Evolutionary conservation across 1,284 basidiomycete species (phyloP), one percentile per base, ranked within the genome.

Genomic region (Dichomitus squalens): DNA sequence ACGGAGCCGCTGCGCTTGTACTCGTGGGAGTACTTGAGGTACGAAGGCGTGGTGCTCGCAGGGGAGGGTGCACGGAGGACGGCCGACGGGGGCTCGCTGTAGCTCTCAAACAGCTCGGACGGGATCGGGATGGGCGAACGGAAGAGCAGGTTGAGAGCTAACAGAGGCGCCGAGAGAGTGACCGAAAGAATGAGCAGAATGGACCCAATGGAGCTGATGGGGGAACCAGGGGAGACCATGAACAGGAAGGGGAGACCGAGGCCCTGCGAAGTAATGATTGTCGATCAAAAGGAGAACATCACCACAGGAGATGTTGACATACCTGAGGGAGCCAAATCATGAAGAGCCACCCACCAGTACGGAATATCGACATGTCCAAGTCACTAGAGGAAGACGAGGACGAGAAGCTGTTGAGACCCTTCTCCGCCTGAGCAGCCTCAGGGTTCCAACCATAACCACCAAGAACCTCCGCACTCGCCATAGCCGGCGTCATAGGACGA

Each of bases 261-360:
- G 46, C 63, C 76, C 87, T 88, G 54, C 29, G 49, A 60, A 63
- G 53, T 40, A 7, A 50, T 59, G 16, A 57, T n/a, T n/a, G 58
- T 39, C 27, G 63, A 46, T 41, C 31, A 31, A 7, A 2, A 47
- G 16, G 25, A 12, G 20, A 48, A 27, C 41, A 18, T 14, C 39
- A 53, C 8, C 12, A 33, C 18, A 34, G 35, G 9, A 14, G 29
- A 36, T 5, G 9, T 20, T 2, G 51, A 53, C 65, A 7, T 72
- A 88, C 88, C 58, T 86, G 68, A 53, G 88, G 88, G 41, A 86
- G 67, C 84, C 85, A 88, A 60, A 88, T 83, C 47, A 77, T 76
- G 59, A 82, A 68, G 57, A 87, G 73, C 87, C 87, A 90, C 66
- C 80, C 80, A 62, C 83, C 60, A 33, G 81, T 77, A 56, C 80